phyloP scores from a whole-genome alignment of 1,284 basidiomycete species.

The Ganoderma leucocontextum region DNA sequence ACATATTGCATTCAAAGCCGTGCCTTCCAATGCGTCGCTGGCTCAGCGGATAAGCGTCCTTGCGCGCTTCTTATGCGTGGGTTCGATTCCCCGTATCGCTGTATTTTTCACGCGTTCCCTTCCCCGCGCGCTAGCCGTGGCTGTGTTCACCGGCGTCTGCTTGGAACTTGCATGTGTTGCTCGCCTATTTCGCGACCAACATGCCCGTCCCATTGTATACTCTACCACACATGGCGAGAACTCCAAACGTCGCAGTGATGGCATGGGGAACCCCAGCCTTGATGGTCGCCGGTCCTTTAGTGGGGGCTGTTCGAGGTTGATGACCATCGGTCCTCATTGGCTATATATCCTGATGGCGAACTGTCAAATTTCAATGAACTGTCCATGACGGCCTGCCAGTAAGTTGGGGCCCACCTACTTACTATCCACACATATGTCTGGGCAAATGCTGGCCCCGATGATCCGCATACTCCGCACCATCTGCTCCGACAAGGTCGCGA shows the following conservation, averaged over 20 bases:
- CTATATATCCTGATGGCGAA: neutral
- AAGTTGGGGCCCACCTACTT: neutral
- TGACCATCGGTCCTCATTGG: neutral
- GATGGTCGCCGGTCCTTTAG: neutral
- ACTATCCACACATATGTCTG: too few species aligned
- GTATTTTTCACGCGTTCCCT: too few species aligned
- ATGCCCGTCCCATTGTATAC: too few species aligned
- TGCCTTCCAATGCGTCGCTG: too few species aligned
- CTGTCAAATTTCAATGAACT: neutral
- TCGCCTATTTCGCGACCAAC: too few species aligned
- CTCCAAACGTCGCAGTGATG: neutral
- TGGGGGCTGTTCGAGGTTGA: neutral
- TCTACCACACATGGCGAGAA: neutral
- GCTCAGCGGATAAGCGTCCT: too few species aligned
- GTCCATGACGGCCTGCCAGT: neutral
- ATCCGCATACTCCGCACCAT: neutral
- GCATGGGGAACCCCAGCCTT: neutral
- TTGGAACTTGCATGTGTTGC: too few species aligned
- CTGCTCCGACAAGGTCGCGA: neutral
- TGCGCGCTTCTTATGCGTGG: too few species aligned
- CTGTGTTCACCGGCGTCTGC: too few species aligned
- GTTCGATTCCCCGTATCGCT: too few species aligned
- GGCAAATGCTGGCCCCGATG: neutral
- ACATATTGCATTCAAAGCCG: too few species aligned
- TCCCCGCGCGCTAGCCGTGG: too few species aligned